Evolutionary conservation across 371 early-diverging fungal species (phyloP), one percentile per base, ranked within the genome.

Genomic region (Mucor indicus): DNA sequence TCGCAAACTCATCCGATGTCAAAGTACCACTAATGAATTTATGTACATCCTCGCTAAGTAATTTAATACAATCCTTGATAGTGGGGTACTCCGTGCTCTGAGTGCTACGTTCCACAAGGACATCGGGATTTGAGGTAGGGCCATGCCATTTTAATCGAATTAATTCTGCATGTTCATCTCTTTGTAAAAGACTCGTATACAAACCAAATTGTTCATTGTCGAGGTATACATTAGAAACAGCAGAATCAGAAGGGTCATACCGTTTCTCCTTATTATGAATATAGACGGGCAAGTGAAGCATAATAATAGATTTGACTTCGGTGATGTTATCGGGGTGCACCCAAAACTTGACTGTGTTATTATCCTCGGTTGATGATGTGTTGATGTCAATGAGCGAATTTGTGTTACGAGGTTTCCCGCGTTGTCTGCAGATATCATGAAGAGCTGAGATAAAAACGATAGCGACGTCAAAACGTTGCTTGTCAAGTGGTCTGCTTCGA

Each of bases 271-370:
- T 46, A 44, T 72, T 63, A 62, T 93, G 95, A 27, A 98, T 88
- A 51, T 93, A 81, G 20, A 99, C 95, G 5, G 99, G 99, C 4
- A 99, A 84, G 64, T 97, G 86, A 50, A 92, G 86, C 49, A 98
- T 75, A 44, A 99, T 92, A 55, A 84, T 77, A 33, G 90, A 83
- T 64, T 97, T 94, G 57, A 99, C 85, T 64, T 97, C 96, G 42
- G 92, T 92, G 38, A 99, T 90, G 66, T 99, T 98, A 65, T 99
- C 99, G 1, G 93, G 93, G 59, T 96, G 96, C 11, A 99, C 92
- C 99, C 99, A 99, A 72, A 98, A 99, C 73, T 98, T 95, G 31
- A 87, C 83, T n/a, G 93, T 93, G 43, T 84, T 80, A 15, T 93
- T 81, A 8, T 94, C 93, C 75, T 16, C 27, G 6, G 37, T 41